Evolutionary conservation across 257 asterid species (phyloP).

Genomic region (Penstemon davidsonii): DNA sequence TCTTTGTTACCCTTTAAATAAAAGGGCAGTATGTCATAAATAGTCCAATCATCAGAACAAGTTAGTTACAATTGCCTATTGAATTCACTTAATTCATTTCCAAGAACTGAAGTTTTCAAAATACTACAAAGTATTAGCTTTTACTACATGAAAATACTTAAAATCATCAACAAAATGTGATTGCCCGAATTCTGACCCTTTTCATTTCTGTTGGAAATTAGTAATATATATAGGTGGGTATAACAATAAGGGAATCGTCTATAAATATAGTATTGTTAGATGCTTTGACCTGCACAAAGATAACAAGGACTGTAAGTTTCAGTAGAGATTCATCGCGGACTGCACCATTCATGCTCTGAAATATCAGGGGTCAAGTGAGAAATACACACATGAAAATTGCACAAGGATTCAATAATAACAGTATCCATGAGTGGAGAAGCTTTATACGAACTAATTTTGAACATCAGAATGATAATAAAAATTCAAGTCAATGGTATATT

Average conservation of each 20-base stretch:
- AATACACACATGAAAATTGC: background rate
- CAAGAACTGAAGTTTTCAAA: background rate
- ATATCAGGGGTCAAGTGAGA: slow-evolving; percentile 20
- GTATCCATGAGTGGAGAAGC: background rate
- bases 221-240: too few species aligned
- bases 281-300: slow-evolving; percentile 76
- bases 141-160: background rate
- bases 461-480: too few species aligned
- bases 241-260: background rate
- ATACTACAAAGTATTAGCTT: background rate
- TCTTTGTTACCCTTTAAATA: slow-evolving; percentile 81
- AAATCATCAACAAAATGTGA: background rate
- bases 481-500: background rate
- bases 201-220: background rate
- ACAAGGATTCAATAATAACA: slow-evolving; percentile 15
- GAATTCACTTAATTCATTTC: background rate
- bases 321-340: slow-evolving; percentile 65
- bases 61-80: slow-evolving; percentile 9
- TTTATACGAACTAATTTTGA: background rate
- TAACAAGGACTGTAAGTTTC: slow-evolving; percentile 60
- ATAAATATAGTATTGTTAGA: background rate
- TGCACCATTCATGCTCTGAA: slow-evolving; percentile 63
- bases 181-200: background rate
- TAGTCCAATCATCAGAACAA: background rate
- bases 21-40: slow-evolving; percentile 5